Percentiles rank a stretch among this genome's conserved stretches.
Conservation (phyloP, 2,329 filamentous ascomycete species). For the Annulohypoxylon truncatum region DNA sequence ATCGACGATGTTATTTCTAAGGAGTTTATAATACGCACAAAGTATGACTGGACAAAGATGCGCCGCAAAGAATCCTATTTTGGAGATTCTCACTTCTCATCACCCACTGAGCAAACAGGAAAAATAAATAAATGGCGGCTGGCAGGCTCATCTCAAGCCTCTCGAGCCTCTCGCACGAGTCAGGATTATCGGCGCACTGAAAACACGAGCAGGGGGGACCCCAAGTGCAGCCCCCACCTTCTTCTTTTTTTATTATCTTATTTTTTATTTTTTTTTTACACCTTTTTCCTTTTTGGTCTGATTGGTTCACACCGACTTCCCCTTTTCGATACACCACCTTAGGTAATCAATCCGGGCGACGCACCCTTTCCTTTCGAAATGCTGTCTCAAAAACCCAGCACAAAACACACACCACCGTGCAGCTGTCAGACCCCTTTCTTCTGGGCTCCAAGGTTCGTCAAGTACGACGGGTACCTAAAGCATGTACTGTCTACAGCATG, state of each 20-base stretch:
- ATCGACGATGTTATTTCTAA: neutral
- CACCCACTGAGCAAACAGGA: constrained; percentile 1
- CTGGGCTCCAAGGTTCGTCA: neutral
- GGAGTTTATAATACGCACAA: neutral
- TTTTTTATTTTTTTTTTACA: neutral
- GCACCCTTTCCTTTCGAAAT: neutral
- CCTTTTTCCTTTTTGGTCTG: neutral
- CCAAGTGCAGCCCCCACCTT: constrained; percentile 28
- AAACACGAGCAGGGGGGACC: constrained; percentile 19
- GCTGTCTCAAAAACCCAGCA: neutral
- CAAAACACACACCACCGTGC: constrained; percentile 27
- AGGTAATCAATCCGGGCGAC: neutral
- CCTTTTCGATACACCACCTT: constrained; percentile 29
- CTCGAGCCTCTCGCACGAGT: constrained; percentile 17
- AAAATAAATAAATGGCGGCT: constrained; percentile 20
- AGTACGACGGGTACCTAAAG: neutral
- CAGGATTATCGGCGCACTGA: constrained; percentile 2
- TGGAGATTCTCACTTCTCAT: constrained; percentile 8
- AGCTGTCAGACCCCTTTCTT: constrained; percentile 22
- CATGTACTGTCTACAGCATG: no score
- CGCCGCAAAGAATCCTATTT: neutral
- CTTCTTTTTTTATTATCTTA: neutral
- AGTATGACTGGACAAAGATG: neutral
- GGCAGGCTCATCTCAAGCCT: constrained; percentile 2
- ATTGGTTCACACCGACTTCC: constrained; percentile 35